Conservation (phyloP, 768 basidiomycete species). For the Hortiboletus flavorubellus region DNA sequence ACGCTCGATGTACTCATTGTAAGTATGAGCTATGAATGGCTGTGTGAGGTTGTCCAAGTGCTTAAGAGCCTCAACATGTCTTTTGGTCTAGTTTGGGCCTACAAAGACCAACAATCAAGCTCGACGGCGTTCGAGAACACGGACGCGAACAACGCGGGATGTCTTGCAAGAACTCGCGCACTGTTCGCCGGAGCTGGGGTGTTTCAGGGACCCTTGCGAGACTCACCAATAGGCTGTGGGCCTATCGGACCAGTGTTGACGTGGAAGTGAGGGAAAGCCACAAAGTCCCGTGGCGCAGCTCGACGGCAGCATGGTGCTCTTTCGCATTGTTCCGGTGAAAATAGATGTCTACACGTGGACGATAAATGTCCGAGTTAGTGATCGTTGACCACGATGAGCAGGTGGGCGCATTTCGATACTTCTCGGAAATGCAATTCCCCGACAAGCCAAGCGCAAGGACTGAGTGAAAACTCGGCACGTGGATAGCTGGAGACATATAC, state of each 20-base stretch:
- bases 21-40: background rate
- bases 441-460: background rate
- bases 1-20: background rate
- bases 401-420: slow-evolving; percentile 16
- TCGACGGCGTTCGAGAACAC: too few relatives aligned
- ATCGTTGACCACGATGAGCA: background rate
- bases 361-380: background rate
- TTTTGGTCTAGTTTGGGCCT: too few relatives aligned
- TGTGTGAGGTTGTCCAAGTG: background rate
- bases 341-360: slow-evolving; percentile 58
- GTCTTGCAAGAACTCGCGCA: too few relatives aligned
- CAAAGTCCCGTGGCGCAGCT: slow-evolving; percentile 70
- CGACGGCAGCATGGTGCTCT: slow-evolving; percentile 62
- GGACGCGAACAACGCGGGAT: too few relatives aligned
- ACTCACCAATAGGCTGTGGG: slow-evolving; percentile 68
- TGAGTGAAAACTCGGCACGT: background rate
- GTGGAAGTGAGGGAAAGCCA: slow-evolving; percentile 71
- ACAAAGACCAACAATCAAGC: too few relatives aligned
- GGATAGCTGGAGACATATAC: slow-evolving; percentile 34
- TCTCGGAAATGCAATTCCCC: slow-evolving; percentile 83
- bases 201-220: background rate
- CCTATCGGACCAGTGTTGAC: slow-evolving; percentile 69
- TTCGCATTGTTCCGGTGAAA: slow-evolving; percentile 65
- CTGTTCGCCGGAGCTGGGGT: background rate
- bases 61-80: too few relatives aligned